Conservation (phyloP, 2,329 filamentous ascomycete genomes). For the Nemania sp. region DNA sequence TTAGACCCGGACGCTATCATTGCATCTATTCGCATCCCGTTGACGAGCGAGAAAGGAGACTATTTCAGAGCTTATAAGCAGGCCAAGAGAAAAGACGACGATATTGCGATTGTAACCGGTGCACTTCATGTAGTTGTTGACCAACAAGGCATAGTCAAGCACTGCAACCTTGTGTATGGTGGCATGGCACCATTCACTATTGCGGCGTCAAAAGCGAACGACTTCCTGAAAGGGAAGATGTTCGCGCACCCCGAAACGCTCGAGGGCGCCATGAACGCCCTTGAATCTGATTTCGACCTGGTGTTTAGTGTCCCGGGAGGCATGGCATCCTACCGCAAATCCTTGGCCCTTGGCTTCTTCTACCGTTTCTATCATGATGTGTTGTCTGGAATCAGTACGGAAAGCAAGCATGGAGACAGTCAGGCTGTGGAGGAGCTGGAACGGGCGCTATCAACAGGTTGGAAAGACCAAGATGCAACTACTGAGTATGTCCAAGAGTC, state of each 20-base stretch:
- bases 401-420: conserved; percentile 67
- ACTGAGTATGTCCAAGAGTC: conserved; percentile 84
- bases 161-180: conserved; percentile 87
- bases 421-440: conserved; percentile 88
- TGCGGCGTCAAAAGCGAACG: conserved; percentile 82
- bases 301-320: conserved; percentile 92
- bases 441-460: conserved; percentile 81
- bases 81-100: conserved; percentile 95
- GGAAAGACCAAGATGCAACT: conserved; percentile 80
- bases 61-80: conserved; percentile 94
- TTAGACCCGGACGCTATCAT: conserved; percentile 86
- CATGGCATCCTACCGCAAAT: conserved; percentile 96
- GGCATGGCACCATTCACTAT: conserved; percentile 95
- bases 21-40: conserved; percentile 85
- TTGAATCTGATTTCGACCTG: conserved; percentile 91
- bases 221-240: conserved; percentile 80
- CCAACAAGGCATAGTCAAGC: conserved; percentile 75
- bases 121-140: conserved; percentile 81
- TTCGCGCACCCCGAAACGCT: conserved; percentile 85
- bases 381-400: conserved; percentile 69
- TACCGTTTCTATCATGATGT: conserved; percentile 97
- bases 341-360: conserved; percentile 91
- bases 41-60: conserved; percentile 79
- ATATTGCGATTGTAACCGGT: conserved; percentile 96
- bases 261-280: conserved; percentile 87